Evolutionary conservation across 2,329 filamentous ascomycete species (phyloP).

Genomic region (Venturia aucupariae): DNA sequence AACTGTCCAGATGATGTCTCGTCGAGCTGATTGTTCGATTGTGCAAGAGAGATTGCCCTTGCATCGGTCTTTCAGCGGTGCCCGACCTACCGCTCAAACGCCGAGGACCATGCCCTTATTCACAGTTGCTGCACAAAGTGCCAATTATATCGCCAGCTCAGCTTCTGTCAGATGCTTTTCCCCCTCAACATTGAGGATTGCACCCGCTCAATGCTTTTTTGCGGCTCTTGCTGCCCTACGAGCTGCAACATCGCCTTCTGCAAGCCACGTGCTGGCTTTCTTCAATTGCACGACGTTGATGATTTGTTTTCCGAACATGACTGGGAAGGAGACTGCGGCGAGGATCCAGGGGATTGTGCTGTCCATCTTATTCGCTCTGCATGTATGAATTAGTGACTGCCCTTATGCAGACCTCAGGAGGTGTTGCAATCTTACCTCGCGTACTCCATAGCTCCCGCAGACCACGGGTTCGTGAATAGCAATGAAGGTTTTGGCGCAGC

Average conservation of each 20-base stretch:
- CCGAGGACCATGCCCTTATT: background rate
- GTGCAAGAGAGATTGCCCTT: background rate
- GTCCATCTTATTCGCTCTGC: slow-evolving; percentile 69
- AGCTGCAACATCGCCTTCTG: slow-evolving; percentile 72
- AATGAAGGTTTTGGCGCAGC: slow-evolving; percentile 60
- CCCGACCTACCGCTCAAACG: background rate
- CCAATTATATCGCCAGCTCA: background rate
- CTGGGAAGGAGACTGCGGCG: slow-evolving; percentile 66
- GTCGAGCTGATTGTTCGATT: background rate
- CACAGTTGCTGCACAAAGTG: background rate
- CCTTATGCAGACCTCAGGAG: background rate
- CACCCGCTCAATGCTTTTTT: slow-evolving; percentile 22
- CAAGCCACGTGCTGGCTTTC: slow-evolving; percentile 85
- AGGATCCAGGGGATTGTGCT: slow-evolving; percentile 64
- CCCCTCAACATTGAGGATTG: background rate
- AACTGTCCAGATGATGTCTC: background rate
- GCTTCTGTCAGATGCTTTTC: background rate
- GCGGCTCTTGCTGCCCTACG: slow-evolving; percentile 39
- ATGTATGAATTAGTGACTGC: background rate
- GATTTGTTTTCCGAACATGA: slow-evolving; percentile 87
- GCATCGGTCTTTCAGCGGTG: background rate
- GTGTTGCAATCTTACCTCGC: slow-evolving; percentile 44
- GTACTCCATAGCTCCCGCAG: slow-evolving; percentile 83
- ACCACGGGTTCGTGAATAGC: slow-evolving; percentile 83
- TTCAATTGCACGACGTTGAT: slow-evolving; percentile 92